phyloP scores from a whole-genome alignment of 2,329 filamentous ascomycete genomes.

The Lachnellula suecica region DNA sequence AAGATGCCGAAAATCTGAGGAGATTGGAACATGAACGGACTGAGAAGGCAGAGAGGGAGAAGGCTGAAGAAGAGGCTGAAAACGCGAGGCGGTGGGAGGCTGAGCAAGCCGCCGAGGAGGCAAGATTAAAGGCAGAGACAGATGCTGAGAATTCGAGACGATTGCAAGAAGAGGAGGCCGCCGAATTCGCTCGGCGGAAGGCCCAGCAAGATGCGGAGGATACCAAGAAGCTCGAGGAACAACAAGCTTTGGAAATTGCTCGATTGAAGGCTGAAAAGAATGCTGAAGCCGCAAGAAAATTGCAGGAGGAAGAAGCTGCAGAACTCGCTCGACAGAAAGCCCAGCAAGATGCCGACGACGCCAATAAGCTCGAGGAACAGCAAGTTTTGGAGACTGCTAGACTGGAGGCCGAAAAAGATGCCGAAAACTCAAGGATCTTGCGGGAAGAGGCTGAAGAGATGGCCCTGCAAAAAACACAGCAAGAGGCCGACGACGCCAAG shows the following conservation, averaged over 20 bases:
- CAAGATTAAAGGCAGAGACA: not conserved
- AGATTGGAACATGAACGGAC: not conserved
- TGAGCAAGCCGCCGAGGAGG: conserved; percentile 6
- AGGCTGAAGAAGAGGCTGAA: conserved; percentile 14
- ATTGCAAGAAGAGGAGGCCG: not conserved
- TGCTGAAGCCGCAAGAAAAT: not conserved
- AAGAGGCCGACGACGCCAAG: not conserved
- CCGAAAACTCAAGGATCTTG: not conserved
- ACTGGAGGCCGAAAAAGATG: not conserved
- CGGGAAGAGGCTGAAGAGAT: not conserved
- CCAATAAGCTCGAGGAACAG: not conserved
- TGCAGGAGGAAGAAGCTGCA: not conserved
- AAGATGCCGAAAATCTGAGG: conserved; percentile 6
- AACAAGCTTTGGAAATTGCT: not conserved
- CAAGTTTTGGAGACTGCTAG: not conserved
- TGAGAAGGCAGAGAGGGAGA: conserved; percentile 7
- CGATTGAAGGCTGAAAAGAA: not conserved
- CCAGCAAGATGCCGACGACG: not conserved
- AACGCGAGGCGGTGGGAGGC: conserved; percentile 2
- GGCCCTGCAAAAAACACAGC: not conserved
- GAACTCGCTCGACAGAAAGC: not conserved
- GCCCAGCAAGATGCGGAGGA: conserved; percentile 3
- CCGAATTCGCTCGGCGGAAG: conserved; percentile 1
- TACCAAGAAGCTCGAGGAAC: not conserved
- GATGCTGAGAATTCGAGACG: not conserved